phyloP scores from a whole-genome alignment of 257 asterid genomes.

The Buddleja alternifolia region DNA sequence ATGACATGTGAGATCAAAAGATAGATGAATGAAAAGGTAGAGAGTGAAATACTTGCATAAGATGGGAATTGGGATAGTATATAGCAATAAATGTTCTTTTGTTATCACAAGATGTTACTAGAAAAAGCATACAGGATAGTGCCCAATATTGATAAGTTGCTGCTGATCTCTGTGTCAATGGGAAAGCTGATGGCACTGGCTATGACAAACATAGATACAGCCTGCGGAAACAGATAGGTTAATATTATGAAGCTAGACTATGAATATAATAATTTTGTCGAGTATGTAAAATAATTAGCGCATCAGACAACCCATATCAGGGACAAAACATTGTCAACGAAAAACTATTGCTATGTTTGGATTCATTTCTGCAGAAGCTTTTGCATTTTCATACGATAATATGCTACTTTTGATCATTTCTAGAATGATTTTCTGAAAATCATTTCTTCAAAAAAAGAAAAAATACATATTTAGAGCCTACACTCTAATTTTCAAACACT shows the following conservation, averaged over 20 bases:
- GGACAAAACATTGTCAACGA: neutral
- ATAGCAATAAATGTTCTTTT: neutral
- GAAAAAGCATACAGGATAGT: conserved; percentile 57
- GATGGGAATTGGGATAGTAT: neutral
- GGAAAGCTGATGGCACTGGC: conserved; percentile 62
- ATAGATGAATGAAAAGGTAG: conserved; percentile 11
- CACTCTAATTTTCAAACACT: no score
- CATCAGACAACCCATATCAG: neutral
- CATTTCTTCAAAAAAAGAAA: no score
- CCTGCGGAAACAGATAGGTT: conserved; percentile 45
- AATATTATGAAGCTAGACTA: neutral
- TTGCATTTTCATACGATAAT: no score
- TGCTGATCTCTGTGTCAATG: conserved; percentile 49
- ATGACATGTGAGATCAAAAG: neutral
- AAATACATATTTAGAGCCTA: no score
- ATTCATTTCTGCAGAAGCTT: no score
- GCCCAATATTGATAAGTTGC: conserved; percentile 69
- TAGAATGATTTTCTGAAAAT: no score
- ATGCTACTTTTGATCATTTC: no score
- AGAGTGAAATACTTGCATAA: neutral
- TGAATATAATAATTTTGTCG: neutral
- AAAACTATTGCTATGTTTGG: no score
- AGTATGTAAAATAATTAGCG: neutral
- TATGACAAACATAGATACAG: conserved; percentile 68
- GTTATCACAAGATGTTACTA: conserved; percentile 4